Evolutionary conservation across 2,329 filamentous ascomycete species (phyloP), one percentile per base, ranked within the genome.

Genomic region (Botrytis cinerea): DNA sequence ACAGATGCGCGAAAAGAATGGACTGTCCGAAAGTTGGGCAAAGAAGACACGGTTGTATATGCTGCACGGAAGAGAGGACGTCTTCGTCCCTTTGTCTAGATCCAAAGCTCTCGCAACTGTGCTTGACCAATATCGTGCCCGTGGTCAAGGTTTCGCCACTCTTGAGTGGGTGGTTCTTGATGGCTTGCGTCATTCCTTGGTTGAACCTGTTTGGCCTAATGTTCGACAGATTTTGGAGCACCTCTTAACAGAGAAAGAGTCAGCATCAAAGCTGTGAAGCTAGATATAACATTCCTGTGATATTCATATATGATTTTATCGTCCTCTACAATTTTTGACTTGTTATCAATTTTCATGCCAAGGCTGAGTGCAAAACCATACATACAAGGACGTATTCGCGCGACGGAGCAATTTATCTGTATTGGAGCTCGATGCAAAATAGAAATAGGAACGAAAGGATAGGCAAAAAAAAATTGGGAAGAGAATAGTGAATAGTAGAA

Each of bases 31-130:
- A 5, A 38, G 64, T 2, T 75, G 75, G 73, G 73, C 67, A 9
- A 76, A 73, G 20, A 22, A 72, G 2, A 74, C 73, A n/a, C 46
- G 10, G 18, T 66, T 76, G 40, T 74, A 74, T 43, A 74, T 77
- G 73, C 45, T 76, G 25, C 72, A 74, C 38, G 75, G 75, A 25
- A 59, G 60, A 3, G 28, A 67, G 2, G 73, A 76, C 51, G 35
- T 66, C 4, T 75, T 75, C 60, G 72, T 77, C 22, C 72, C 72
- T 16, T 28, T 73, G 16, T 40, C 54, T 12, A 74, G 73, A 38
- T 64, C 68, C n/a, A 43, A 48, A 22, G 72, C 64, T 10, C 75
- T 73, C 68, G 32, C 18, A 16, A 3, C 8, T 51, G 40, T 38
- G 4, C 63, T 77, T 3, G 66, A 77, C 16, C n/a, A 60, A 12